Evolutionary conservation across 768 basidiomycete species (phyloP).

Genomic region (Terana coerulea): DNA sequence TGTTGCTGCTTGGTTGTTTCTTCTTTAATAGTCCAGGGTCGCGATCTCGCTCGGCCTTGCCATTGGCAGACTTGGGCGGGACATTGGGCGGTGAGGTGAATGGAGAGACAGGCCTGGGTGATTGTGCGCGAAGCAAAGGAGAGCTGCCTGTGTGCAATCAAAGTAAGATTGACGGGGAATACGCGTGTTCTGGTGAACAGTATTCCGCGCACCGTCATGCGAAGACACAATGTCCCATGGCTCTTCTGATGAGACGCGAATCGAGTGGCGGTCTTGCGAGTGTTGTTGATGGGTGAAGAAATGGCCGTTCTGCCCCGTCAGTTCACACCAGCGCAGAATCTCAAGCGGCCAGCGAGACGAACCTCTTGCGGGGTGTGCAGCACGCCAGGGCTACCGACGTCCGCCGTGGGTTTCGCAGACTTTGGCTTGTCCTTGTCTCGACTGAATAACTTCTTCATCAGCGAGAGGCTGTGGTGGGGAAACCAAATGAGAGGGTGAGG

Average conservation of each 20-base stretch:
- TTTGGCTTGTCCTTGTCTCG: conserved; percentile 51
- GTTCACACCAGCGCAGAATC: conserved; percentile 1
- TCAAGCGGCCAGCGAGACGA: conserved; percentile 10
- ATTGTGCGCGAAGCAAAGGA: conserved; percentile 13
- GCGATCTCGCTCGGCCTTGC: conserved; percentile 17
- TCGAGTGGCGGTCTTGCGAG: conserved; percentile 6
- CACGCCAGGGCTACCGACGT: conserved; percentile 27
- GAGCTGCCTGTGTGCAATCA: conserved; percentile 2
- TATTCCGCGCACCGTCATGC: conserved; percentile 1
- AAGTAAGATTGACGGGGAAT: too few species aligned
- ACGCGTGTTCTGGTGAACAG: too few species aligned
- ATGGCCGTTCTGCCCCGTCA: conserved; percentile 13
- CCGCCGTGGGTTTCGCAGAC: conserved; percentile 27
- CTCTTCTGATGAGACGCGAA: conserved; percentile 20
- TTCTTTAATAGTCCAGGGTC: conserved; percentile 15
- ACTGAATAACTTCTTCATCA: conserved; percentile 63
- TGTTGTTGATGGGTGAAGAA: conserved; percentile 9
- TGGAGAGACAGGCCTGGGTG: conserved; percentile 8
- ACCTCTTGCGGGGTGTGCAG: conserved; percentile 20
- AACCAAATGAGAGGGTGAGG: too few species aligned
- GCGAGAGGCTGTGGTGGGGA: too few species aligned
- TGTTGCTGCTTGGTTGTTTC: conserved; percentile 20
- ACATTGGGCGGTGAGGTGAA: conserved; percentile 1
- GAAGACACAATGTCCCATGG: conserved; percentile 23
- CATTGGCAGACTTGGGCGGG: conserved; percentile 13